Base-by-base conservation (phyloP, 2,329 filamentous ascomycete genomes). In the Macrophomina pseudophaseolina region DNA sequence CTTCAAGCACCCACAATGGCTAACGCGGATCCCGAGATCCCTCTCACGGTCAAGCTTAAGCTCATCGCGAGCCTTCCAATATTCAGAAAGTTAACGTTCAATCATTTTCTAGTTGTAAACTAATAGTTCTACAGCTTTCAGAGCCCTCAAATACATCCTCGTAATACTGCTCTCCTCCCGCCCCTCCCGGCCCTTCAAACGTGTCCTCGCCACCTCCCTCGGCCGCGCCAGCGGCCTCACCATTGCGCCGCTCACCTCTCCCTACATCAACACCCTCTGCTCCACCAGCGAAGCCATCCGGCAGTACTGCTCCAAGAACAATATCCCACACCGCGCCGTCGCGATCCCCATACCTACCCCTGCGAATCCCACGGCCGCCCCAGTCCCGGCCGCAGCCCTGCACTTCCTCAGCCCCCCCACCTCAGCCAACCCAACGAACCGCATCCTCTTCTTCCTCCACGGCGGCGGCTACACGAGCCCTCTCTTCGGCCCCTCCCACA, bases 401-500 rank as follows among this genome's bases (percentile, higher is more conserved):
- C 49, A 49, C 46, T 28, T 49, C 46, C 4, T 49, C 46, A 23
- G 4, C n/a, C n/a, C 49, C 9, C 12, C 49, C 28, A 68, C 72
- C 3, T 68, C 72, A 4, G 68, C 71, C 12, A 62, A 75, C 16
- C 32, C 63, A 6, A 71, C 74, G 3, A 70, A 66, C 42, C 42
- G 44, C 1, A 70, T 79, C 18, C 72, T 52, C 49, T 30, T 52
- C 49, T 52, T 32, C 49, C 30, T 81, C 33, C 79, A 81, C 68
- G 73, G 81, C 66, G 80, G 81, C 70, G 79, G 79, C 38, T 80
- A 80, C 56, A 78, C 75, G 2, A 81, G 75, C 68, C 74, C 79
- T 2, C 71, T 78, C 66, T 78, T 75, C 35, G 74, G 76, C 65
- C 76, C 75, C 9, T 69, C 75, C 14, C 70, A 67, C 30, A 66